Base-by-base conservation (phyloP, 805 yeast species). In the Sugiyamaella chiloensis region DNA sequence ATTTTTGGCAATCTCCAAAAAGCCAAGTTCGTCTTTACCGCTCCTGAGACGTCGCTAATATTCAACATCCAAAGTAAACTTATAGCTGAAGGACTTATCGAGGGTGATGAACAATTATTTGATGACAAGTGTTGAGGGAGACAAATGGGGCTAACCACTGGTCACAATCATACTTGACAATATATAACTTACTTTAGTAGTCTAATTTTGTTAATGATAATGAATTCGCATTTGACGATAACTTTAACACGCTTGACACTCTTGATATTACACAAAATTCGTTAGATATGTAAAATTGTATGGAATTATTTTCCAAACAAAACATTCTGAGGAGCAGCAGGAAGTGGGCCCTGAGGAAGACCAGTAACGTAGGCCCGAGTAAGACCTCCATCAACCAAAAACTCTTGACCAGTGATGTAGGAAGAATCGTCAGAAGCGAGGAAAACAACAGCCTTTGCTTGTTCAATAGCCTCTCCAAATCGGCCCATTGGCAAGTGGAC, bases 401-500 rank as follows among this genome's bases (percentile, higher is more conserved):
- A 74, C 59, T 79, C 79, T 66, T 77, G 82, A 45, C 82, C 83
- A 16, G 81, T 79, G 48, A 81, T 71, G 62, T 77, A 79, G 35
- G 75, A 69, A 20, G 79, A 67, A 41, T 67, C 68, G 44, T 65
- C 69, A 14, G 76, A 71, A 7, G 83, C 83, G 67, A 79, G 68
- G 70, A 77, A 79, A 50, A 79, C 73, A 24, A 76, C 72, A 24
- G 81, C 76, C 51, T 81, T 80, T 47, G 80, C 81, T 60, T 78
- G 79, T 60, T 79, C 83, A 62, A 78, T 78, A 47, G 83, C 83
- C 59, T 78, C 82, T 40, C 83, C 83, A 75, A 79, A 77, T 60
- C 83, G 71, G 58, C 79, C 76, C 73, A 73, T 69, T 46, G 83
- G 83, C 23, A 65, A 50, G 45, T 65, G 69, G 26, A 65, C 67